Conservation (phyloP, 257 asterid genomes). For the Fraxinus cuspidata region DNA sequence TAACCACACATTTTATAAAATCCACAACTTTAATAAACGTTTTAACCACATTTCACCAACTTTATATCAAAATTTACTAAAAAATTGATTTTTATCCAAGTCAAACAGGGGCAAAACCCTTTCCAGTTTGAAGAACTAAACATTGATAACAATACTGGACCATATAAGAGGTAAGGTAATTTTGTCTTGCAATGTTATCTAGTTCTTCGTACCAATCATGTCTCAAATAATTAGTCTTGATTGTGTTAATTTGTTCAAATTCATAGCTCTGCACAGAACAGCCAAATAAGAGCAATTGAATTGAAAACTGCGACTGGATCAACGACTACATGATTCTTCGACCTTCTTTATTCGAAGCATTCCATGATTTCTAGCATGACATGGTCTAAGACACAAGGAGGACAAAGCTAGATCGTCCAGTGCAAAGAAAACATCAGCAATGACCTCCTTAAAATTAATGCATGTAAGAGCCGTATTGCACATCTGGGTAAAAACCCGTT, state of each 20-base stretch:
- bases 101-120: too few species aligned
- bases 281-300: background rate
- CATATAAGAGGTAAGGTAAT: background rate
- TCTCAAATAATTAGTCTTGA: background rate
- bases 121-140: too few species aligned
- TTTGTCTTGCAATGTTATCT: background rate
- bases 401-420: background rate
- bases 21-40: too few species aligned
- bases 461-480: background rate
- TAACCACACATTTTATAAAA: too few species aligned
- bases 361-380: background rate
- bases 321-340: background rate
- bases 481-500: background rate
- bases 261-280: background rate
- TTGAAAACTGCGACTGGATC: background rate
- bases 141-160: background rate
- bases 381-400: background rate
- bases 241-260: background rate
- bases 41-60: too few species aligned
- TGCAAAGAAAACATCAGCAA: background rate
- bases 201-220: background rate
- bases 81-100: too few species aligned
- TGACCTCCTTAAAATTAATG: background rate
- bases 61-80: too few species aligned
- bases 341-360: background rate